A percentile compares a stretch with the other conserved stretches of the same genome.
Conservation (phyloP, 495 filamentous ascomycete species). For the Aspergillus nidulans region DNA sequence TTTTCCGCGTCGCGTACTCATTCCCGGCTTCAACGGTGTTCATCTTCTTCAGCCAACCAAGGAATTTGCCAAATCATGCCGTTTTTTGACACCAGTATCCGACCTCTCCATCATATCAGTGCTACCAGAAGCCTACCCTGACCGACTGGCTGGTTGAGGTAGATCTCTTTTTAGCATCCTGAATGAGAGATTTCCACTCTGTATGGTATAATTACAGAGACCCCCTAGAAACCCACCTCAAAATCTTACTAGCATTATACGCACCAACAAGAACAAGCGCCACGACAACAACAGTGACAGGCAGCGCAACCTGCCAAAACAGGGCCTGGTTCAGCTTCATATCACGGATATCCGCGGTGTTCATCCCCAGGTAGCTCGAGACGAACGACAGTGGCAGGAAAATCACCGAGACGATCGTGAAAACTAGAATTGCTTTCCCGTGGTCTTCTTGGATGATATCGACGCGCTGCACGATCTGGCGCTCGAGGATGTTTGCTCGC, state of each 20-base stretch:
- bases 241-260: background rate
- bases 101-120: no score
- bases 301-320: slow-evolving; percentile 47
- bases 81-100: no score
- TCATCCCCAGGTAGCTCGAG: slow-evolving; percentile 42
- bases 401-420: slow-evolving; percentile 42
- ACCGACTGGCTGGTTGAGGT: no score
- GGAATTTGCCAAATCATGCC: no score
- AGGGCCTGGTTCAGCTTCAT: slow-evolving; percentile 42
- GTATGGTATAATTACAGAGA: no score
- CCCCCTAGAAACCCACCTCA: background rate
- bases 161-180: no score
- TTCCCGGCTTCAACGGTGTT: no score
- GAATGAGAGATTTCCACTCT: no score
- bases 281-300: slow-evolving; percentile 37
- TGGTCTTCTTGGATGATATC: slow-evolving; percentile 18
- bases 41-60: no score
- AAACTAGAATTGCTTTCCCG: slow-evolving; percentile 31
- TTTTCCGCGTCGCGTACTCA: no score
- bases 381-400: slow-evolving; percentile 40
- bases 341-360: slow-evolving; percentile 46
- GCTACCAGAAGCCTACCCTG: no score
- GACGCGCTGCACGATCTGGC: slow-evolving; percentile 12
- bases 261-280: slow-evolving; percentile 2
- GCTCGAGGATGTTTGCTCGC: no score